Percentiles rank a stretch among this genome's conserved stretches.
These are phyloP conservation scores for Azolla pinnata DNA, from an alignment of 75 land plant species.

Conservation along the genomic window DNA sequence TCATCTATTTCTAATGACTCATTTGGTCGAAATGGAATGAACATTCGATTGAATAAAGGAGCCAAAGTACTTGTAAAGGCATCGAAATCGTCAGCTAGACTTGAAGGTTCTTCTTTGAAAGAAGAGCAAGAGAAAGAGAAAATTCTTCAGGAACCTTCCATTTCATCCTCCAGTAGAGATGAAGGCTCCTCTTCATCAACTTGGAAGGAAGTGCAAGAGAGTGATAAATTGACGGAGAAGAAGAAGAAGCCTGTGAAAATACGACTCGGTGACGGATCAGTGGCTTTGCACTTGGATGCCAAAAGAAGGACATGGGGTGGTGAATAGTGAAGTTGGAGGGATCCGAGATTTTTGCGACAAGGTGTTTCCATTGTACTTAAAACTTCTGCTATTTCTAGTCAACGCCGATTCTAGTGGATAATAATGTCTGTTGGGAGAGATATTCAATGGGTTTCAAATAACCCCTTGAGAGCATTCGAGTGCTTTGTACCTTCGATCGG, in stretches of 20 bases:
- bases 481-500: too few species aligned
- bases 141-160: slow-evolving; percentile 12
- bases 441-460: too few species aligned
- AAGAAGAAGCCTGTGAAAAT: slow-evolving; percentile 67
- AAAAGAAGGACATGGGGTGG: neutral
- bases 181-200: slow-evolving; percentile 19
- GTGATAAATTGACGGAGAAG: slow-evolving; percentile 35
- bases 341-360: too few species aligned
- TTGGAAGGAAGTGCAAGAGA: slow-evolving; percentile 7
- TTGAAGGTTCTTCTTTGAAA: neutral
- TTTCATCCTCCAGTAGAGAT: slow-evolving; percentile 14
- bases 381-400: too few species aligned
- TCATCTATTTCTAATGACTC: neutral
- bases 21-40: too few species aligned
- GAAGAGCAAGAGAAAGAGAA: slow-evolving; percentile 17
- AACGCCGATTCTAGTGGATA: too few species aligned
- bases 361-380: too few species aligned
- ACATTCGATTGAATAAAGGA: neutral
- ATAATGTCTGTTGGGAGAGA: too few species aligned
- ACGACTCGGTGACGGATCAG: slow-evolving; percentile 68
- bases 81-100: neutral
- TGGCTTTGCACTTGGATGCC: slow-evolving; percentile 28
- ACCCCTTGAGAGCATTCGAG: too few species aligned
- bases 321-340: too few species aligned
- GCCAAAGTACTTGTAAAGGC: slow-evolving; percentile 4